phyloP scores from a whole-genome alignment of 1,284 basidiomycete genomes.

The Cryptococcus hybrid region DNA sequence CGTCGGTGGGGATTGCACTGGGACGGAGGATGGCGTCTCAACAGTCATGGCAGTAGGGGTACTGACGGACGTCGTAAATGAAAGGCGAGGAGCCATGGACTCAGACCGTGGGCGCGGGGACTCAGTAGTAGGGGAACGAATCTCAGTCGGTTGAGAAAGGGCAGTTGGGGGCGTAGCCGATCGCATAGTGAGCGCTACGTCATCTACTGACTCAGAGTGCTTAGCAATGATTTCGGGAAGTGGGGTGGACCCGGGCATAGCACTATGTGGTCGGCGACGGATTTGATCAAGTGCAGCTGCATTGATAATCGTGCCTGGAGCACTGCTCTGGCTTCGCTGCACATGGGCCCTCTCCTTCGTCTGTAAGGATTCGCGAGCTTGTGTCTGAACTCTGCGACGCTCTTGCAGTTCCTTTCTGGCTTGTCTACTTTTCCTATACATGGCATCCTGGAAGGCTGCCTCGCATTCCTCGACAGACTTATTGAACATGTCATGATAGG shows the following conservation, averaged over 20 bases:
- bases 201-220: neutral
- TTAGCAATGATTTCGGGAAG: constrained; percentile 32
- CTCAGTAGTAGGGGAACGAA: neutral
- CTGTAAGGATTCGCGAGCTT: constrained; percentile 31
- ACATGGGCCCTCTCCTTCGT: constrained; percentile 1
- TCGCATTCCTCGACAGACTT: constrained; percentile 76
- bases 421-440: constrained; percentile 73
- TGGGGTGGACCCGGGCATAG: constrained; percentile 47
- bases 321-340: constrained; percentile 39
- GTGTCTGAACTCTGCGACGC: constrained; percentile 38
- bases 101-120: constrained; percentile 7
- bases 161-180: neutral
- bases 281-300: constrained; percentile 27
- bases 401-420: constrained; percentile 62
- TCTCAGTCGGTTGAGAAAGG: neutral
- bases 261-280: constrained; percentile 42
- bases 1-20: neutral
- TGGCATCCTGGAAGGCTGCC: constrained; percentile 73
- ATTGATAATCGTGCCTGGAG: constrained; percentile 28
- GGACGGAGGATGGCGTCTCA: neutral
- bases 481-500: constrained; percentile 65
- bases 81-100: constrained; percentile 7
- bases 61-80: constrained; percentile 9
- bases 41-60: constrained; percentile 18
- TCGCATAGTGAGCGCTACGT: neutral